A percentile compares a stretch with the other conserved stretches of the same genome.
Conservation (phyloP, 176 grass and related monocot species). For the Secale cereale region DNA sequence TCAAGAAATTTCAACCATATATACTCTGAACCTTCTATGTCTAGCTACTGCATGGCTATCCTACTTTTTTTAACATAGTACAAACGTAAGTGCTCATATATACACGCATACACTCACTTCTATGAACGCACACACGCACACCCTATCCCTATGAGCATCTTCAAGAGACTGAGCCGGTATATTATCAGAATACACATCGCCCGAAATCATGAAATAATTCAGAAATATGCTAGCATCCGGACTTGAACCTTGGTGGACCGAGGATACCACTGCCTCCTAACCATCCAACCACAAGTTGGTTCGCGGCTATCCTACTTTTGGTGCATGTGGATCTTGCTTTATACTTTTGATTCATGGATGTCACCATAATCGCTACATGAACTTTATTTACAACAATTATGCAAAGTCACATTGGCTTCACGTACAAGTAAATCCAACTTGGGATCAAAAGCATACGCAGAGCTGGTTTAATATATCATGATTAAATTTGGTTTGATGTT, state of each 20-base stretch:
- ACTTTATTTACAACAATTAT: neutral
- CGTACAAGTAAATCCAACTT: neutral
- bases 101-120: too few relatives aligned
- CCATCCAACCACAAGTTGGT: too few relatives aligned
- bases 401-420: neutral
- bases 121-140: too few relatives aligned
- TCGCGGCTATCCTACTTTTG: neutral
- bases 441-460: neutral
- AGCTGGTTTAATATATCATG: neutral
- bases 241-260: too few relatives aligned
- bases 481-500: neutral
- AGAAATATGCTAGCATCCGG: too few relatives aligned
- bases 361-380: neutral
- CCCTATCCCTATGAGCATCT: too few relatives aligned
- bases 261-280: too few relatives aligned
- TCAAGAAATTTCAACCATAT: neutral
- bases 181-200: too few relatives aligned
- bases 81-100: too few relatives aligned
- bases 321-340: constrained; percentile 3
- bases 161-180: too few relatives aligned
- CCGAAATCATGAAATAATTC: too few relatives aligned
- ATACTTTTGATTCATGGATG: neutral
- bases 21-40: neutral
- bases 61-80: too few relatives aligned
- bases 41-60: neutral